Evolutionary conservation across 192 early-diverging fungal genomes (phyloP), one percentile per base, ranked within the genome.

Genomic region (Lobosporangium transversale): DNA sequence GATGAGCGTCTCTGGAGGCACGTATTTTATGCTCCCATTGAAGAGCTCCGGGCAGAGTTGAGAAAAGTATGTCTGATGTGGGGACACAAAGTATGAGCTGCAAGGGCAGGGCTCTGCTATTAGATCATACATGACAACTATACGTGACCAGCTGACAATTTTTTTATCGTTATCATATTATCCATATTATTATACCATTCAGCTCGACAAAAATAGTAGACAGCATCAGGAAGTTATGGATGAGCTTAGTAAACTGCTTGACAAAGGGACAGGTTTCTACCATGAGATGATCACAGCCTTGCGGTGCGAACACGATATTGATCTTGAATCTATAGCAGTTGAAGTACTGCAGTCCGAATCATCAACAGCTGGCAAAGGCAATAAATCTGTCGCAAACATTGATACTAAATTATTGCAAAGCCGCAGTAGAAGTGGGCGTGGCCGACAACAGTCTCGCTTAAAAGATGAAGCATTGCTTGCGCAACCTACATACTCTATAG

Each of bases 1-100:
- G 85, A 88, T 58, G 87, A 88, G 48, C 82, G 80, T 55, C 76
- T 88, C 27, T 88, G 87, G 87, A 49, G 87, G 52, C 76, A 85
- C 37, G 79, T 86, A 17, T 80, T 88, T 70, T 86, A 88, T 80
- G 70, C 81, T 44, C 70, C 65, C 44, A 80, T 86, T 23, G 87
- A 88, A 66, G 80, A 85, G 51, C 61, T 80, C n/a, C 66, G 85
- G 15, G 62, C 62, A 29, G 79, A 81, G 33, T 62, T 88, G 35
- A 76, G 85, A 44, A 79, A 83, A 80, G 83, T 87, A 66, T 5
- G 60, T 53, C 15, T 17, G 58, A 27, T 7, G n/a, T n/a, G n/a
- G n/a, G n/a, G n/a, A n/a, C n/a, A n/a, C n/a, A n/a, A n/a, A n/a
- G n/a, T n/a, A n/a, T n/a, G n/a, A n/a, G n/a, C n/a, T n/a, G n/a